Base-by-base conservation (phyloP, 164 flowering plant genomes). In the Houttuynia cordata region DNA sequence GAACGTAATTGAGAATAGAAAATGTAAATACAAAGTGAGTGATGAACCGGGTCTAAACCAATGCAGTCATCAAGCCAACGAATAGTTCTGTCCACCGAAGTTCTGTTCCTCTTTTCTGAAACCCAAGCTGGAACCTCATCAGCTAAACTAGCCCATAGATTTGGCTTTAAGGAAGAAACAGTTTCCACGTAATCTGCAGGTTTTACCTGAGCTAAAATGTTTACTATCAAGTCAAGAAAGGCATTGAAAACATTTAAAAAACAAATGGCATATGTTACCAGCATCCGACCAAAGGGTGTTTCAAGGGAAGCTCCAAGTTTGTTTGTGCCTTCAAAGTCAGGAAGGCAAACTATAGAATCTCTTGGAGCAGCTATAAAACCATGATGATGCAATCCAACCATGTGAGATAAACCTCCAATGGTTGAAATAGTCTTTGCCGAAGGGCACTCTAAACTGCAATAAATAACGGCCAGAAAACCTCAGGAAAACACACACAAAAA, bases 91-190 rank as follows among this genome's bases (percentile, higher is more conserved):
- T 89, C 95, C 50, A 92, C 89, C 8, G 98, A 87, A 47, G 80
- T 64, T 63, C 24, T 79, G 72, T 89, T 85, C 73, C 98, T 80
- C 71, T 87, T 92, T 18, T 71, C 76, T 42, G 89, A 68, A 47
- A 82, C 91, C 87, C 87, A 81, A 53, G 81, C 78, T 70, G 97
- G 91, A 50, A 88, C 96, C 76, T 91, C 97, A 78, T 91, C 97
- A 47, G 90, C 84, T 77, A 91, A 74, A 66, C 84, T 78, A 30
- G 73, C 77, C 96, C 96, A 88, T 22, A 86, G 24, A 57, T 84
- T 71, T 21, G 97, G 97, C 70, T 71, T 83, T 82, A 88, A 57
- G 39, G 88, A 77, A 56, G 79, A 67, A 67, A 88, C 78, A 81
- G 86, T 68, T 63, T 84, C 80, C 78, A 86, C 69, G 69, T 91